phyloP scores from a whole-genome alignment of 345 rosid species.

The Eucalyptus leucophloia region DNA sequence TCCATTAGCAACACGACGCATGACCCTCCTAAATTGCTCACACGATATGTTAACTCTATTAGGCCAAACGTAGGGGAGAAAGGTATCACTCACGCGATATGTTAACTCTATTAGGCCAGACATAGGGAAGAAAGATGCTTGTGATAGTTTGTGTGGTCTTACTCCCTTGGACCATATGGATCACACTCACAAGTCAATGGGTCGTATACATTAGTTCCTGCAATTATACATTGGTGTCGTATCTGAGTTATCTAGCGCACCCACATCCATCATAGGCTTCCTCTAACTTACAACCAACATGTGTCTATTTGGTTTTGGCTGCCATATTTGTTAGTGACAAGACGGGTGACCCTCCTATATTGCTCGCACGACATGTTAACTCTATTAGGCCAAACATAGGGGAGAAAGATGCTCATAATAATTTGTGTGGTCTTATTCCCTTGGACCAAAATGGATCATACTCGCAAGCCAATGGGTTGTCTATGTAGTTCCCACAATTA shows the following conservation, averaged over 20 bases:
- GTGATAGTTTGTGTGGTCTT: not conserved
- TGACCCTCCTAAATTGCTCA: not conserved
- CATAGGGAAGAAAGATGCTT: not conserved
- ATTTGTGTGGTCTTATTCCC: not conserved
- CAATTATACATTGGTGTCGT: not conserved
- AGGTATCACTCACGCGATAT: not conserved
- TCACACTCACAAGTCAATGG: not conserved
- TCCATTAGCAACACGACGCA: not conserved
- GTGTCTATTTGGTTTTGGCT: not conserved
- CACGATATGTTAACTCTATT: not conserved
- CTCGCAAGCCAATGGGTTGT: not conserved
- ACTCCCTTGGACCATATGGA: not conserved
- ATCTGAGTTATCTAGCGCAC: not conserved
- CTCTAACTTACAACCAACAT: not conserved
- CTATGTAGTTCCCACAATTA: not conserved
- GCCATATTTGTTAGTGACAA: not conserved
- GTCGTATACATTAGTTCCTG: not conserved
- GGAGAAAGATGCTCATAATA: not conserved
- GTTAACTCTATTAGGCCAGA: not conserved
- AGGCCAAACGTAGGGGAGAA: no score
- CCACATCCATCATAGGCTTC: not conserved
- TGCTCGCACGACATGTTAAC: not conserved
- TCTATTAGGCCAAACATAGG: not conserved
- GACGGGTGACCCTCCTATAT: not conserved
- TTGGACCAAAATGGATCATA: not conserved